Conservation (phyloP, 1,284 basidiomycete species). For the Ustilago trichophora region DNA sequence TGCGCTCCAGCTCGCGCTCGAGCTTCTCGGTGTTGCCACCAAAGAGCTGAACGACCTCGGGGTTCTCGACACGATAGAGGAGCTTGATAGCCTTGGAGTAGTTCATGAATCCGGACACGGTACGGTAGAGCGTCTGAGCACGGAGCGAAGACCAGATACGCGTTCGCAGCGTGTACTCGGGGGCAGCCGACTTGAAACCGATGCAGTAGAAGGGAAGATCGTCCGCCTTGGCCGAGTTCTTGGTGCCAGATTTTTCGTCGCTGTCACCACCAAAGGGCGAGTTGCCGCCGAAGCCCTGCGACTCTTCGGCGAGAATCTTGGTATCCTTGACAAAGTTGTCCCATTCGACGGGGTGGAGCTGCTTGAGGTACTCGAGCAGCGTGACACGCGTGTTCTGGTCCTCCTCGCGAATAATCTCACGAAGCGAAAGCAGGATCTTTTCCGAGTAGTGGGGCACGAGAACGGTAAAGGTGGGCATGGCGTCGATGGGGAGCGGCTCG, state of each 20-base stretch:
- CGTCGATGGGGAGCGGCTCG: slow-evolving; percentile 65
- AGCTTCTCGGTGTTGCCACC: slow-evolving; percentile 97
- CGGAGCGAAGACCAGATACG: slow-evolving; percentile 99
- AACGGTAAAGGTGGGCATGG: slow-evolving; percentile 66
- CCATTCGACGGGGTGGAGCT: slow-evolving; percentile 97
- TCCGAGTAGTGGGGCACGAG: slow-evolving; percentile 66
- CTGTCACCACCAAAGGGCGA: slow-evolving; percentile 77
- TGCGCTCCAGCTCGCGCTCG: slow-evolving; percentile 94
- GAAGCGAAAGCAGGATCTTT: slow-evolving; percentile 66
- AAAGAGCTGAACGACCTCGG: slow-evolving; percentile 94
- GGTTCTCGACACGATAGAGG: slow-evolving; percentile 99
- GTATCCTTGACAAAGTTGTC: slow-evolving; percentile 99
- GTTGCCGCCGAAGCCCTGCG: slow-evolving; percentile 80
- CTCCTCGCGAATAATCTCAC: slow-evolving; percentile 67
- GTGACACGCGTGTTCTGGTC: slow-evolving; percentile 67
- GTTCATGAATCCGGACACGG: slow-evolving; percentile 99
- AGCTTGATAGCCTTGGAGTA: slow-evolving; percentile 99
- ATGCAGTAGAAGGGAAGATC: slow-evolving; percentile 99
- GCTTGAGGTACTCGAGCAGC: slow-evolving; percentile 78
- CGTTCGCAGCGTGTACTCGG: slow-evolving; percentile 96
- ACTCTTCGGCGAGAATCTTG: slow-evolving; percentile 97
- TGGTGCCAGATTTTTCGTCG: slow-evolving; percentile 62
- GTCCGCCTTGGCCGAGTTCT: slow-evolving; percentile 71
- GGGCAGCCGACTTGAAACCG: slow-evolving; percentile 98
- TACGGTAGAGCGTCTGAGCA: slow-evolving; percentile 97